Evolutionary conservation across 306 rosid species (phyloP), one percentile per base, ranked within the genome.

Genomic region (Sphenostylis stenocarpa): DNA sequence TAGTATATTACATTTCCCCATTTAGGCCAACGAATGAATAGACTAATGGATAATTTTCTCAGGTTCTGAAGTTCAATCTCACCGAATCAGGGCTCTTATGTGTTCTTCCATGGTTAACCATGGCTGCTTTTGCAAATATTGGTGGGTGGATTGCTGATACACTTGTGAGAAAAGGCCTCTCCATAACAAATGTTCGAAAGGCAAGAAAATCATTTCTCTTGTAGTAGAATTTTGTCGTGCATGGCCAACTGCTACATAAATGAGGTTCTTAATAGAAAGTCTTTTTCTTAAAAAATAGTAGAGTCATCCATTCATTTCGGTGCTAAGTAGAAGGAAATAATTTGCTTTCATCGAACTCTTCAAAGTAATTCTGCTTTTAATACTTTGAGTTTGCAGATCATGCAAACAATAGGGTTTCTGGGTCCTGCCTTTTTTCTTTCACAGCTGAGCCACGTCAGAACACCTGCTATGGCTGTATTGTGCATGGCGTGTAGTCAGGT

Each of bases 131-230:
- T 85, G 98, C 97, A 70, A 94, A 94, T 61, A 90, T 94, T 60
- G 98, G 98, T 78, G 98, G 98, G 45, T 94, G 98, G 97, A 94
- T 94, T 77, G 98, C 98, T 24, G 98, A 94, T 77, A 94, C 96
- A 36, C 98, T 94, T 55, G 94, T 94, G 84, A 86, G 91, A 88
- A 88, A 73, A 86, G 97, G 98, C 43, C 69, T 91, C 84, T 94
- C 98, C 49, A 82, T 91, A 67, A 91, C 97, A 39, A 29, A 84
- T 7, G 97, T 91, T 82, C 91, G 97, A 52, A 91, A 90, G 98
- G 98, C 73, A 85, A 83, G 97, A 58, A 73, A 75, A 29, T 48
- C 57, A 20, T 39, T 60, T 6, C 23, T 60, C 26, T 33, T 33
- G 45, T 55, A 14, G 29, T 17, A 34, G 26, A 72, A 38, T 6